Evolutionary conservation across 441 rosid species (phyloP).

Genomic region (Adansonia gregorii): DNA sequence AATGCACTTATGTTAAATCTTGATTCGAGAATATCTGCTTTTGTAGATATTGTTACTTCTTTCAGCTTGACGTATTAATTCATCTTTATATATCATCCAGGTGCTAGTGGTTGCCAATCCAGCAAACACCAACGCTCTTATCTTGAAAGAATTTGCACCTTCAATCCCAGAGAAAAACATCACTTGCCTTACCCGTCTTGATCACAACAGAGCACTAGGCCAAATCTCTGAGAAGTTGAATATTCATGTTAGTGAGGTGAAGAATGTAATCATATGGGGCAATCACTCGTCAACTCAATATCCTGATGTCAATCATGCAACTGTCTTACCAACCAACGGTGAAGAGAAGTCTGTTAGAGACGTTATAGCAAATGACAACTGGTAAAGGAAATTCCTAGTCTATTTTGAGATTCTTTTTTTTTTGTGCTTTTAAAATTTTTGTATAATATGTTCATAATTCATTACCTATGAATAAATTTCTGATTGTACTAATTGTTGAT

Average conservation of each 20-base stretch:
- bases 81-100: slow-evolving; percentile 31
- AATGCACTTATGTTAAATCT: background rate
- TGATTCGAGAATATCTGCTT: too few species aligned
- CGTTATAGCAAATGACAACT: slow-evolving; percentile 53
- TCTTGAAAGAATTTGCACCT: slow-evolving; percentile 82
- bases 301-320: slow-evolving; percentile 80
- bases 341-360: slow-evolving; percentile 49
- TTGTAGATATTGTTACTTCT: too few species aligned
- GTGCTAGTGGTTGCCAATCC: slow-evolving; percentile 87
- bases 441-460: background rate
- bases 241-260: slow-evolving; percentile 61
- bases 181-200: slow-evolving; percentile 82
- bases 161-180: slow-evolving; percentile 79
- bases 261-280: slow-evolving; percentile 84
- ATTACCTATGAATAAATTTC: background rate
- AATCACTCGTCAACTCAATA: slow-evolving; percentile 89
- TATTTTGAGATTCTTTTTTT: background rate
- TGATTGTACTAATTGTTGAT: background rate
- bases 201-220: slow-evolving; percentile 80
- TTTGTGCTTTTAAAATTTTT: background rate
- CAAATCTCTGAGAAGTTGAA: slow-evolving; percentile 65
- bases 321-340: slow-evolving; percentile 36
- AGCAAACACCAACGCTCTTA: slow-evolving; percentile 81
- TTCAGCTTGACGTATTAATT: background rate
- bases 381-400: slow-evolving; percentile 38